Evolutionary conservation across 768 basidiomycete genomes (phyloP).

Genomic region (Termitomyces sp.): DNA sequence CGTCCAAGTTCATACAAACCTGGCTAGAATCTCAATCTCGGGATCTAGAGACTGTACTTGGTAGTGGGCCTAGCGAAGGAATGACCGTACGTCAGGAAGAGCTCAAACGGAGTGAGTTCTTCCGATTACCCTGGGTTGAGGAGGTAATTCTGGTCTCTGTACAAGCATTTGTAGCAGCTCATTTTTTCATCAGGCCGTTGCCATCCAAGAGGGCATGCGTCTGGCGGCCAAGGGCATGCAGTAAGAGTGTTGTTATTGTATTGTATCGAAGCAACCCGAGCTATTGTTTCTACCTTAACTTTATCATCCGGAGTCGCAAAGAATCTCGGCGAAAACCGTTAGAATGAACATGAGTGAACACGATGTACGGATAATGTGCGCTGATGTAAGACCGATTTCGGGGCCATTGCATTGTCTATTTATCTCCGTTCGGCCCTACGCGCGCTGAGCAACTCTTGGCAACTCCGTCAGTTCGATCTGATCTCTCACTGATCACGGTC

Average conservation of each 20-base stretch:
- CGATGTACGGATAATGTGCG: not conserved
- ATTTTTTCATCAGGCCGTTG: conserved; percentile 52
- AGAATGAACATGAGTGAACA: not conserved
- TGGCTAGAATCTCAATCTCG: conserved; percentile 92
- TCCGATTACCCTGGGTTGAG: conserved; percentile 88
- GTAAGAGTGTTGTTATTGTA: conserved; percentile 14
- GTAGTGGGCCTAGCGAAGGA: conserved; percentile 78
- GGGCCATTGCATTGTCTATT: not conserved
- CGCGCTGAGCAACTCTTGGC: not conserved
- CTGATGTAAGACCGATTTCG: not conserved
- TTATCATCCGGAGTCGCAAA: not conserved
- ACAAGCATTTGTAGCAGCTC: not conserved
- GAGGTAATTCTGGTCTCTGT: conserved; percentile 31
- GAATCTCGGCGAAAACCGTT: not conserved
- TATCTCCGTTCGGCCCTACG: not conserved
- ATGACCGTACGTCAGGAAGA: conserved; percentile 83
- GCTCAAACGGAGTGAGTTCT: conserved; percentile 83
- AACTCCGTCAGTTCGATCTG: conserved; percentile 5
- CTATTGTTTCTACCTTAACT: not conserved
- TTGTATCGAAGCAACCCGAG: not conserved
- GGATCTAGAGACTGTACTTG: conserved; percentile 85
- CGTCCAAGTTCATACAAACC: conserved; percentile 76
- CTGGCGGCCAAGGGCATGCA: conserved; percentile 48
- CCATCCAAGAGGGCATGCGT: conserved; percentile 77
- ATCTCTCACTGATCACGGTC: conserved; percentile 9